Conservation (phyloP, 2,329 filamentous ascomycete genomes). For the Pyricularia grisea region DNA sequence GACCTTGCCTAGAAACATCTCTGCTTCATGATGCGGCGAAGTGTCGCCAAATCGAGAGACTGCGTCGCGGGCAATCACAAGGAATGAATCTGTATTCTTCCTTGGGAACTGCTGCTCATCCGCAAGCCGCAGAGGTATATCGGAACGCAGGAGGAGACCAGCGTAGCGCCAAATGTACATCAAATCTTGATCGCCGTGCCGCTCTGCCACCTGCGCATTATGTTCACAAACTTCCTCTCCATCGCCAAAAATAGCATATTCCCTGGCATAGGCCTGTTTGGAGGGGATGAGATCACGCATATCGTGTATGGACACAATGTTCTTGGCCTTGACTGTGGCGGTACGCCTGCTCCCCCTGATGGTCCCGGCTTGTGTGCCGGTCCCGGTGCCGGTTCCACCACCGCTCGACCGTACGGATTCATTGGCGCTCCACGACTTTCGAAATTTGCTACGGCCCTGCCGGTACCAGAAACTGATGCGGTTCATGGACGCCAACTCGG, state of each 20-base stretch:
- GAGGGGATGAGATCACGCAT: conserved; percentile 65
- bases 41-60: conserved; percentile 29
- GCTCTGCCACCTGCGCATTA: conserved; percentile 70
- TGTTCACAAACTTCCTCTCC: conserved; percentile 73
- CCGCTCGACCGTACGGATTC: conserved; percentile 51
- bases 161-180: conserved; percentile 79
- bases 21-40: conserved; percentile 10
- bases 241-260: conserved; percentile 78
- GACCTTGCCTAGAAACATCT: conserved; percentile 44
- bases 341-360: conserved; percentile 36
- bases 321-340: conserved; percentile 42
- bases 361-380: conserved; percentile 47
- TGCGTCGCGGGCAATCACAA: conserved; percentile 60
- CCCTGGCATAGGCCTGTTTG: conserved; percentile 64
- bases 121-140: conserved; percentile 61
- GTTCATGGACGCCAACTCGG: conserved; percentile 53
- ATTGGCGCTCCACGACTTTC: conserved; percentile 47
- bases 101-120: conserved; percentile 26
- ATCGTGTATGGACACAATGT: conserved; percentile 65
- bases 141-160: conserved; percentile 65
- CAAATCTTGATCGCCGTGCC: conserved; percentile 60
- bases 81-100: conserved; percentile 41
- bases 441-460: conserved; percentile 35
- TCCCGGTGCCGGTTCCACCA: conserved; percentile 50
- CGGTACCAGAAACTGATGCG: conserved; percentile 49